Evolutionary conservation across 345 rosid genomes (phyloP).

Genomic region (Linum lewisii): DNA sequence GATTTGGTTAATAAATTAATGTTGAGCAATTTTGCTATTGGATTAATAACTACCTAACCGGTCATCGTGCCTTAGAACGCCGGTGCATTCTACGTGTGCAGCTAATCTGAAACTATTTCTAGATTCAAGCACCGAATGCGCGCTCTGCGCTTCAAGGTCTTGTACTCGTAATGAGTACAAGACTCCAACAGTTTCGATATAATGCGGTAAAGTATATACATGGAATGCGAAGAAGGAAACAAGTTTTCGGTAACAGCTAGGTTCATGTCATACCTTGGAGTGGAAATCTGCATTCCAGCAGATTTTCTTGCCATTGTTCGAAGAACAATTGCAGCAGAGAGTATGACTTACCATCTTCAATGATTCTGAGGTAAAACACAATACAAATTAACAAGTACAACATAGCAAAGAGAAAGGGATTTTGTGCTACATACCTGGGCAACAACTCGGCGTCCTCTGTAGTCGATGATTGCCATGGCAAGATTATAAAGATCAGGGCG

Average conservation of each 20-base stretch:
- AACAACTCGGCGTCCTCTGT: constrained; percentile 96
- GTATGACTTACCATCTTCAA: constrained; percentile 97
- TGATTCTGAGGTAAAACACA: constrained; percentile 99
- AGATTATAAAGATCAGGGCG: constrained; percentile 89
- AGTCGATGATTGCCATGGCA: constrained; percentile 98
- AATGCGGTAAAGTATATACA: not conserved
- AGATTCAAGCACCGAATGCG: constrained; percentile 66
- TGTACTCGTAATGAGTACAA: not conserved
- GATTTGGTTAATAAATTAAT: too few relatives aligned
- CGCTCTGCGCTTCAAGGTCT: constrained; percentile 76
- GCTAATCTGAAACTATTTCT: constrained; percentile 78
- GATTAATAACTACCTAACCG: too few relatives aligned
- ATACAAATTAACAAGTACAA: constrained; percentile 26
- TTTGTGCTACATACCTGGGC: constrained; percentile 70
- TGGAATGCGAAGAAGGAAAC: not conserved
- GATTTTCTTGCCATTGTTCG: constrained; percentile 96
- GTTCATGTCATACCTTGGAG: constrained; percentile 50
- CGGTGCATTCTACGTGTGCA: constrained; percentile 98
- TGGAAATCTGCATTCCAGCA: constrained; percentile 97
- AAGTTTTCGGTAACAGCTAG: not conserved
- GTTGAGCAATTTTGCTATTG: too few relatives aligned
- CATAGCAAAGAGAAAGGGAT: not conserved
- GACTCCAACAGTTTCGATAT: not conserved
- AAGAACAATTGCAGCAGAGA: constrained; percentile 94
- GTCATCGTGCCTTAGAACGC: constrained; percentile 97